Base-by-base conservation (phyloP, 306 rosid genomes). In the Sechiopsis laciniata region DNA sequence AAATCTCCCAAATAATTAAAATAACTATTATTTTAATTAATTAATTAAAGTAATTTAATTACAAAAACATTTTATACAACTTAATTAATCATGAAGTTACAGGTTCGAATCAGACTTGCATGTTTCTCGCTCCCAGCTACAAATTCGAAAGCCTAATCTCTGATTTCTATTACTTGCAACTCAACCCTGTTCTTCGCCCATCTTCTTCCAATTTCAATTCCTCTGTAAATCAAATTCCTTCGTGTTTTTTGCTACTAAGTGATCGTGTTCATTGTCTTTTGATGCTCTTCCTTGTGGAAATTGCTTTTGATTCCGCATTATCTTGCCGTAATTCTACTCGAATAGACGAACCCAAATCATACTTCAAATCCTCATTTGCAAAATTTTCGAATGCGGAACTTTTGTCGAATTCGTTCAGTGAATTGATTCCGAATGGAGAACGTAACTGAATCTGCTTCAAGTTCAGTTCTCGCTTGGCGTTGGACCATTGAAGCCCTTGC, bases 401-500 rank as follows among this genome's bases (percentile, higher is more conserved):
- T 37, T 63, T 46, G 53, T 65, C 42, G 71, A 42, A 65, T 17
- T 42, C n/a, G 24, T 40, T n/a, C 8, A 8, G 24, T 62, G 50
- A 35, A 63, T n/a, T 63, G 26, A 37, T 63, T 40, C 46, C 46
- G 8, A 59, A 86, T 86, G 96, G 57, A 68, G 73, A 68, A 48
- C 0, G 40, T 5, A 68, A 8, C 76, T 65, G 73, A 73, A 35
- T 75, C 82, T 13, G 72, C 72, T 54, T 78, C 84, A n/a, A 17
- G 24, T 32, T 61, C 48, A 61, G 12, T 46, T 61, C 78, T 77
- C 71, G 84, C 90, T 51, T 86, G 96, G 92, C 71, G 57, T 73
- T 92, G 96, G 96, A 81, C 82, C 68, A 80, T 88, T 29, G 92
- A 92, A 84, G 83, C 92, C 78, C 79, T 89, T 17, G 88, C 95